phyloP scores from a whole-genome alignment of 2,329 filamentous ascomycete species.

The Amauroascus niger region DNA sequence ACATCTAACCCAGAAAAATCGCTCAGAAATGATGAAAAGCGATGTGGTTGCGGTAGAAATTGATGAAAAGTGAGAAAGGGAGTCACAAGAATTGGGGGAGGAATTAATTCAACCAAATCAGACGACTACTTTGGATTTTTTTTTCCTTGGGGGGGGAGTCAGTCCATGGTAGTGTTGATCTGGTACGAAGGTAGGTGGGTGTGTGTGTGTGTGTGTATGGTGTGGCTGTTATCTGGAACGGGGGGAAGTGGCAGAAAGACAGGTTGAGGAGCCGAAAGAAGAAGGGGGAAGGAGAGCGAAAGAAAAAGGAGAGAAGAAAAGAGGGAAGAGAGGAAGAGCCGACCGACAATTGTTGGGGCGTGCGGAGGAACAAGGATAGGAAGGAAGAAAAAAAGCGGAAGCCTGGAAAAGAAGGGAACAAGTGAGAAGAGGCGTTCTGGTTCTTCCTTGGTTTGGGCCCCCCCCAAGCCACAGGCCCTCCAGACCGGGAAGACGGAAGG shows the following conservation, averaged over 20 bases:
- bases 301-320: neutral
- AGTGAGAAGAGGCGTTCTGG: neutral
- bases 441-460: neutral
- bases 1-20: conserved; percentile 39
- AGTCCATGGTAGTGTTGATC: neutral
- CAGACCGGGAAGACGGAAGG: neutral
- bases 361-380: neutral
- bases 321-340: too few relatives aligned
- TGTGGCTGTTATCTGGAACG: neutral
- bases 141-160: neutral
- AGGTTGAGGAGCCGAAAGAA: neutral
- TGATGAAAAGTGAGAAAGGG: conserved; percentile 19
- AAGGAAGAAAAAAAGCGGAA: neutral
- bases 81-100: neutral
- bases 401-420: neutral
- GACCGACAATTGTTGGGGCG: too few relatives aligned
- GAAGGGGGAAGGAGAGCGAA: neutral
- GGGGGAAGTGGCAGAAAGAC: too few relatives aligned
- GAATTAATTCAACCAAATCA: neutral
- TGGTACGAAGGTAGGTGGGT: neutral
- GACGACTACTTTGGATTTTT: neutral
- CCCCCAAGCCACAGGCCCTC: neutral
- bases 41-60: conserved; percentile 31
- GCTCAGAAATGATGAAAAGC: conserved; percentile 37
- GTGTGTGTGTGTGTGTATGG: too few relatives aligned